Evolutionary conservation across 768 basidiomycete species (phyloP), one percentile per base, ranked within the genome.

Genomic region (Hericium coralloides): DNA sequence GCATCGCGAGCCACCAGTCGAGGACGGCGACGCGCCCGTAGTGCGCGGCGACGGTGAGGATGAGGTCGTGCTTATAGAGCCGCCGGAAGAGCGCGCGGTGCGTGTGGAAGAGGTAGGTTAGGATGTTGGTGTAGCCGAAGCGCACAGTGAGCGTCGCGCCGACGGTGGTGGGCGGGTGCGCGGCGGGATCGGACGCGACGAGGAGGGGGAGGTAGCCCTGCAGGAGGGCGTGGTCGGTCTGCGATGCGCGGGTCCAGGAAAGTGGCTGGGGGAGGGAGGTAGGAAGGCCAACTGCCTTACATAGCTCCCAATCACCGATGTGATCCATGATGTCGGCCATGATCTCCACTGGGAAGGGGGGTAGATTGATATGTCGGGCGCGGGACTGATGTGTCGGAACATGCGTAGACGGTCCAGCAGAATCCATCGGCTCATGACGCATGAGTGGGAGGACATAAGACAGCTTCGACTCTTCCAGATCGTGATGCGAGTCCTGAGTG

Each of bases 291-390:
- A 93, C 80, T 14, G 92, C 85, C 58, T 82, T 85, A 12, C 85
- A 76, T 9, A 95, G 82, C 63, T 92, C 87, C 89, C 91, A 95
- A 67, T 91, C 85, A 14, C 85, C 88, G 9, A 90, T 68, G 61
- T 86, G 80, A 57, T 92, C 87, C 69, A 92, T 69, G 58, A 92
- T 89, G 52, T 86, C 80, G 10, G 85, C 84, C 25, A 92, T 69
- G 41, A 92, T 78, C 67, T 92, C 90, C 55, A 85, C 74, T 0
- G 89, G 89, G 37, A 92, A 77, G 67, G 87, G 84, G 36, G 81
- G 81, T 10, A 69, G 36, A 6, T 39, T 25, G 1, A 56, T 43
- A 20, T 47, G 26, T 12, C 53, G 59, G 31, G 43, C 12, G 36
- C 38, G 59, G 41, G 55, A 8, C 0, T 71, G 68, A 59, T 64